Percentiles rank a stretch among this genome's conserved stretches.
Conservation (phyloP, 2,329 filamentous ascomycete species). For the Hymenoscyphus repandus region DNA sequence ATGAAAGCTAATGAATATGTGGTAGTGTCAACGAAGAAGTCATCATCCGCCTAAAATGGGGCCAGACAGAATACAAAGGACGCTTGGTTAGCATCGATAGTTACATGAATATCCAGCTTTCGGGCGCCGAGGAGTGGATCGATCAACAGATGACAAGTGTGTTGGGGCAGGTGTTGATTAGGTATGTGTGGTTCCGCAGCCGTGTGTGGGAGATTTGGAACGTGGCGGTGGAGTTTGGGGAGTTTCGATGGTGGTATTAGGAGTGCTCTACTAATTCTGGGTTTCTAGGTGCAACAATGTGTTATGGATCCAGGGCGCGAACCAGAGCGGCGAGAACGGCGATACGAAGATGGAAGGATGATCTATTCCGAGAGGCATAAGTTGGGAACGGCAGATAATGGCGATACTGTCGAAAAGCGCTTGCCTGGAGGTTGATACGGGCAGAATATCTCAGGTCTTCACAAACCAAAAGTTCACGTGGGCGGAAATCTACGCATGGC, state of each 20-base stretch:
- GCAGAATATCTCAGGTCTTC: too few relatives aligned
- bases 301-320: conserved; percentile 73
- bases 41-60: conserved; percentile 94
- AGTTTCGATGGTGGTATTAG: neutral
- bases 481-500: too few relatives aligned
- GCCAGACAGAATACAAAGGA: conserved; percentile 95
- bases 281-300: conserved; percentile 82
- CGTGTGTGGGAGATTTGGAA: neutral
- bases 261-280: conserved; percentile 3
- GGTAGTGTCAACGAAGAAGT: conserved; percentile 81
- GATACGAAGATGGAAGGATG: conserved; percentile 55
- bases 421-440: too few relatives aligned
- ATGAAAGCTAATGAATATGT: conserved; percentile 9
- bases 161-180: conserved; percentile 86
- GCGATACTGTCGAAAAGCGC: too few relatives aligned
- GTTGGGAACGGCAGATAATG: too few relatives aligned
- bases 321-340: conserved; percentile 40
- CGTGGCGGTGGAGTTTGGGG: neutral
- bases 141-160: conserved; percentile 79
- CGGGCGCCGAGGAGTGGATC: conserved; percentile 86
- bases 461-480: too few relatives aligned
- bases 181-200: conserved; percentile 47
- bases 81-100: conserved; percentile 87
- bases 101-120: conserved; percentile 98
- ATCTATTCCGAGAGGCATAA: neutral